These are phyloP conservation scores for Zasmidium cellare DNA, from an alignment of 2,329 filamentous ascomycete genomes.

Conservation along the genomic window DNA sequence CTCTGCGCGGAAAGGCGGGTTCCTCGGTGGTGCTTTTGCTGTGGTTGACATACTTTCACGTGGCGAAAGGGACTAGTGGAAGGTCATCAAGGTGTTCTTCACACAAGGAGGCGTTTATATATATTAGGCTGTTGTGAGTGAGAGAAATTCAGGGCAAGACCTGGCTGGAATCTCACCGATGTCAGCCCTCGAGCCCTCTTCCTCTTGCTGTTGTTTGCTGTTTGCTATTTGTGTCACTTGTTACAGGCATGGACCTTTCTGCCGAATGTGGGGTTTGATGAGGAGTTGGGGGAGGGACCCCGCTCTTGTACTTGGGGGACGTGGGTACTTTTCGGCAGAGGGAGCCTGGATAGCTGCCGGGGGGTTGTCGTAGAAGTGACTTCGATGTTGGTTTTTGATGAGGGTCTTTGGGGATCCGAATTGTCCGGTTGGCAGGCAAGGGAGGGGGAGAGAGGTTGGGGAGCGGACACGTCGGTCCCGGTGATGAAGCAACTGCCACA, in stretches of 20 bases:
- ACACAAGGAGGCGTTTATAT: neutral
- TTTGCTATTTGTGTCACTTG: neutral
- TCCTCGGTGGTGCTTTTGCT: too few relatives aligned
- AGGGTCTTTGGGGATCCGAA: too few relatives aligned
- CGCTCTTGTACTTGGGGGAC: neutral
- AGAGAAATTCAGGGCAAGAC: neutral
- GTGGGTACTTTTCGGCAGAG: slow-evolving; percentile 1
- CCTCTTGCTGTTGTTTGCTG: neutral
- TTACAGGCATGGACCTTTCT: neutral
- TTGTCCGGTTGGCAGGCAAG: too few relatives aligned
- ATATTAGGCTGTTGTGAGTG: neutral
- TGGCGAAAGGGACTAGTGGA: neutral
- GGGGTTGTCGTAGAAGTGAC: too few relatives aligned
- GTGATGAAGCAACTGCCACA: too few relatives aligned
- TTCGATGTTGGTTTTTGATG: too few relatives aligned
- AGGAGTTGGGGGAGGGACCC: neutral
- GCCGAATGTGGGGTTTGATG: neutral
- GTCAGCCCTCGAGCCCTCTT: too few relatives aligned
- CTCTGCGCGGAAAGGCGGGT: slow-evolving; percentile 67
- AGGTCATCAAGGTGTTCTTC: slow-evolving; percentile 11
- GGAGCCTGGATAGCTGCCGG: neutral
- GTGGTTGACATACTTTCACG: slow-evolving; percentile 20
- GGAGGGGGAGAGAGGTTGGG: too few relatives aligned
- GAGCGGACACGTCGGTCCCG: too few relatives aligned
- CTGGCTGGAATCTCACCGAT: neutral